Evolutionary conservation across 2,329 filamentous ascomycete species (phyloP), one percentile per base, ranked within the genome.

Genomic region (Pseudopyrenochaeta lycopersici): DNA sequence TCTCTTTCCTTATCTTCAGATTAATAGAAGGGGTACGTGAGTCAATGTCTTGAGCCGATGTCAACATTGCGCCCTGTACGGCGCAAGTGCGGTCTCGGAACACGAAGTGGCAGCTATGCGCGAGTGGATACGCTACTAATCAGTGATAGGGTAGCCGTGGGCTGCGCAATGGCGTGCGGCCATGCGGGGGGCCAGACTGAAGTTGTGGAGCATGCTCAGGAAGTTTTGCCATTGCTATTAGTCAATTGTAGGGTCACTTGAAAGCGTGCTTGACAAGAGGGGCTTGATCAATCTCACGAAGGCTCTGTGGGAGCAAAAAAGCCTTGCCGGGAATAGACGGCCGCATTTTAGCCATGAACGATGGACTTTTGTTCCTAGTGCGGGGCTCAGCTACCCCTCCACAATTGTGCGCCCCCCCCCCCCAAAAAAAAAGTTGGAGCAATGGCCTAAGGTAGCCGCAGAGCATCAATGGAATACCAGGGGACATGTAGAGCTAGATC

Each of bases 331-430:
- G 23, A 27, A 27, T 27, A 9, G 23, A 4, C 9, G 23, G 23
- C 4, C 9, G 23, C n/a, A n/a, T n/a, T 27, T 49, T 51, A 52
- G 59, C 52, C 46, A 54, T 60, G 57, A n/a, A 60, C 49, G 56
- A 53, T 32, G 21, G 46, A 41, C 47, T 49, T 52, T 51, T 36
- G 29, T 53, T 57, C 52, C 49, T 66, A 64, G 51, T 62, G 66
- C 64, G 68, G 68, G 68, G 68, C 65, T 55, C 58, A 41, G 36
- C 15, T 29, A 50, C 52, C 56, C 35, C 32, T 63, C 60, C 65
- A 63, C 65, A 60, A 62, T 65, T 48, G 46, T 45, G 15, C n/a
- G n/a, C n/a, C n/a, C n/a, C n/a, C n/a, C n/a, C n/a, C n/a, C n/a
- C n/a, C 11, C 27, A 15, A 42, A 35, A 45, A 44, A 66, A 67